Percentiles rank a stretch among this genome's conserved stretches.
Evolutionary conservation across 1,284 basidiomycete genomes (phyloP).

Genomic region (Wolfiporia cocos): DNA sequence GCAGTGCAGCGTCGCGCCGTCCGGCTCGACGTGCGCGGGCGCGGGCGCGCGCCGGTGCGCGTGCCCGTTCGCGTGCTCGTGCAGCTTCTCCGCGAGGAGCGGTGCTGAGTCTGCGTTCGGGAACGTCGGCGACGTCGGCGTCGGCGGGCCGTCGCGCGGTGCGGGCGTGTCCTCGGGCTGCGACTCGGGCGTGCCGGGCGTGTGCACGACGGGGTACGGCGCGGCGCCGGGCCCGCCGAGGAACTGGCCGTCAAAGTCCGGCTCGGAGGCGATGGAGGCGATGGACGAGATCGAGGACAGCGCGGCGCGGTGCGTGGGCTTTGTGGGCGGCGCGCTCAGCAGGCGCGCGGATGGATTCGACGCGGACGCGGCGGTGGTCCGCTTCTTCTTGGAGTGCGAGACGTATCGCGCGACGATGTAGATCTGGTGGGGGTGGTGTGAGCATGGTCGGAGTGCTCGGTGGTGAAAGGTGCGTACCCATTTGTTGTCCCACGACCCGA

Average conservation of each 20-base stretch:
- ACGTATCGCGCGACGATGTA: conserved; percentile 65
- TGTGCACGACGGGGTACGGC: conserved; percentile 20
- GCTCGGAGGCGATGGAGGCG: conserved; percentile 5
- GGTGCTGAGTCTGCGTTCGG: background rate
- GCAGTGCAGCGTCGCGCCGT: conserved; percentile 62
- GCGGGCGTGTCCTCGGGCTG: conserved; percentile 10
- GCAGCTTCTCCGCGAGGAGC: background rate
- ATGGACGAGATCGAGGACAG: too few species aligned
- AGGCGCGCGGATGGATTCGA: too few species aligned
- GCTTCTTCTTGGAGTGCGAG: background rate
- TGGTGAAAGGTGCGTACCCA: conserved; percentile 49
- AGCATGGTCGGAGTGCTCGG: background rate
- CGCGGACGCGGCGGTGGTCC: conserved; percentile 43
- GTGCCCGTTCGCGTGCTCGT: background rate
- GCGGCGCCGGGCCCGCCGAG: conserved; percentile 11
- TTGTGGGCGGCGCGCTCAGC: conserved; percentile 8
- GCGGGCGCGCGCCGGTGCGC: conserved; percentile 28
- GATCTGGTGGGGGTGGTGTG: conserved; percentile 33
- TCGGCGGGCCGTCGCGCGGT: conserved; percentile 26
- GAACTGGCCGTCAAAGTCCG: background rate
- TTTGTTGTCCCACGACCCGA: conserved; percentile 80
- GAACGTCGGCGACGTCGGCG: conserved; percentile 10
- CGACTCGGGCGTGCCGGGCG: conserved; percentile 18
- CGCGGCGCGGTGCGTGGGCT: too few species aligned
- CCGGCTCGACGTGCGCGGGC: conserved; percentile 34